Base-by-base conservation (phyloP, 108 stramenopile genomes). In the Schizochytrium sp. region DNA sequence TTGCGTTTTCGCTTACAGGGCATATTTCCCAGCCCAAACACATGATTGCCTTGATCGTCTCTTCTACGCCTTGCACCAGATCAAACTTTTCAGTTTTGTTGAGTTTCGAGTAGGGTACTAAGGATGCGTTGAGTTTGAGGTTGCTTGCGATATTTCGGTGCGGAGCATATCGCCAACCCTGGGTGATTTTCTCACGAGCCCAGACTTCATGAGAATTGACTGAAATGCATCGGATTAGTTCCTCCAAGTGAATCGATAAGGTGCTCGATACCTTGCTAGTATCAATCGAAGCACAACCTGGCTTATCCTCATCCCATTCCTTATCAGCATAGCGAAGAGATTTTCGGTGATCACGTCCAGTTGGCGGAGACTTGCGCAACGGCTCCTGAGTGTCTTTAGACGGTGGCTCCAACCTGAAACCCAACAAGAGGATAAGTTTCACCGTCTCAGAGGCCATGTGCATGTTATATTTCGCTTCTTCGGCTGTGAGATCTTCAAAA, bases 151-250 rank as follows among this genome's bases (percentile, higher is more conserved):
- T 83, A 53, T 83, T 83, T 17, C 76, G 47, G 12, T 49, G 50
- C 45, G 76, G 76, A 17, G 76, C 88, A 28, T 72, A 72, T 10
- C 88, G 47, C 88, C 88, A 89, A 44, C 88, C 88, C 61, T 49
- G 40, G 38, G 42, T 41, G 38, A 89, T 46, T 44, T 89, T 89
- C 41, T 53, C 64, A 17, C 38, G 55, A 12, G 72, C 88, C 88
- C 88, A 89, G 10, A 89, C 88, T 28, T 89, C 88, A 28, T 89
- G 88, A 12, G 72, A 73, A 47, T 89, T 89, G 17, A 42, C 41
- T 1, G 88, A 41, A 44, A 89, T 56, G 46, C 46, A 61, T 10
- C 46, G 45, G 8, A 89, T 47, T 12, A 89, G 88, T 4, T 64
- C 72, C 17, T 53, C 38, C 17, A 89, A 56, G 53, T 89, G 50